Base-by-base conservation (phyloP, 306 rosid species). In the Malus orientalis region DNA sequence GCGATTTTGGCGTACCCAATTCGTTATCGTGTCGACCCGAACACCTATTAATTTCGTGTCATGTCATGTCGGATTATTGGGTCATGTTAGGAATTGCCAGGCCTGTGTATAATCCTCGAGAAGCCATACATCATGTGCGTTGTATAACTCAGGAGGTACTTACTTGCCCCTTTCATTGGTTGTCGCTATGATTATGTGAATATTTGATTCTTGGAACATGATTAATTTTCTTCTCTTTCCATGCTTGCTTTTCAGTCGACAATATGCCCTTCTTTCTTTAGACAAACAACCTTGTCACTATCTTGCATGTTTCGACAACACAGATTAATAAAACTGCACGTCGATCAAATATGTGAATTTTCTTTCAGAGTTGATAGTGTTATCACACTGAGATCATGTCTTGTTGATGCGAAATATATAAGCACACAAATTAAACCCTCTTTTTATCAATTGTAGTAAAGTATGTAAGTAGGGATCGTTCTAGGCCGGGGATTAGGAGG, bases 141-240 rank as follows among this genome's bases (percentile, higher is more conserved):
- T 7, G 16, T 18, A 84, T 93, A 79, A 81, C 65, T 29, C 71
- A 64, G 30, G n/a, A 30, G 87, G 90, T 89, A 83, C 66, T 82
- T 63, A 49, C 71, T 79, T 70, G 8, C 76, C 78, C 8, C 30
- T 60, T 60, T 49, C 30, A 55, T 1, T 49, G 61, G 16, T 36
- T 69, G 36, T 73, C 74, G 49, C 67, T 58, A 2, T 32, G 53
- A 40, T 74, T 83, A 23, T 25, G 54, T 71, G 70, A 74, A 61
- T 33, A 76, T 44, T 59, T 64, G 44, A 11, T 3, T 38, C 62
- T 55, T 40, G 29, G 16, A 54, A 51, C 38, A 42, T 53, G 69
- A 70, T 14, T 12, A 40, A 22, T 63, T 19, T 54, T 57, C 65
- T 40, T 22, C 66, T 11, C 36, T 23, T 38, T 70, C 76, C 33